Evolutionary conservation across 352 stramenopile species (phyloP), one percentile per base, ranked within the genome.

Genomic region (Globisporangium takayamanum): DNA sequence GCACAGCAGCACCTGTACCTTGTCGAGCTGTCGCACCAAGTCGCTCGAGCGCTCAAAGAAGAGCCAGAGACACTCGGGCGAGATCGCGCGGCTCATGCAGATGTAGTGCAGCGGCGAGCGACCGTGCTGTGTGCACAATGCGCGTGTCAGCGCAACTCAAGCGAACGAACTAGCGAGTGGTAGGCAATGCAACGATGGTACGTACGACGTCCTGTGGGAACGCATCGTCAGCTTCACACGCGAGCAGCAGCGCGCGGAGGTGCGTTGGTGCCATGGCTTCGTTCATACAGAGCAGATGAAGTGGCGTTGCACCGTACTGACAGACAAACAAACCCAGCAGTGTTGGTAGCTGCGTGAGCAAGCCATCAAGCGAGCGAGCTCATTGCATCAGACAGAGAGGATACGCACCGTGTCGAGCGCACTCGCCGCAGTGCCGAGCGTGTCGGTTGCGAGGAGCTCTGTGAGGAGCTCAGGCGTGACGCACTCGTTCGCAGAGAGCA

Each of bases 281-380:
- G 49, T 89, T 89, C 70, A 78, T 84, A 37, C 78, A 89, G n/a
- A 91, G 53, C 10, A 81, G 41, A 54, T 91, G 81, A 20, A 91
- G 63, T 3, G 81, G 66, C 12, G 73, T 84, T 16, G 76, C 72
- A 30, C 76, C 78, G 57, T 75, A 84, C 77, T 91, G 26, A 6
- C 47, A 37, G 33, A 37, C 33, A 11, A 11, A 8, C 33, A 39
- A 0, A 12, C 33, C 11, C 20, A 22, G 20, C 5, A 47, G 5
- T 5, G 20, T 39, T 26, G 18, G 53, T 10, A 61, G 33, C 26
- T 58, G 16, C 26, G 39, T 22, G 7, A 33, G 2, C 5, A 16
- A 28, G 20, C 25, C 0, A 14, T 12, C 3, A 54, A 55, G 12
- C 5, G 18, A 28, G 33, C 11, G 3, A 39, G 14, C 41, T 6